Conservation (phyloP, 305 asterid genomes). For the Vinca major region DNA sequence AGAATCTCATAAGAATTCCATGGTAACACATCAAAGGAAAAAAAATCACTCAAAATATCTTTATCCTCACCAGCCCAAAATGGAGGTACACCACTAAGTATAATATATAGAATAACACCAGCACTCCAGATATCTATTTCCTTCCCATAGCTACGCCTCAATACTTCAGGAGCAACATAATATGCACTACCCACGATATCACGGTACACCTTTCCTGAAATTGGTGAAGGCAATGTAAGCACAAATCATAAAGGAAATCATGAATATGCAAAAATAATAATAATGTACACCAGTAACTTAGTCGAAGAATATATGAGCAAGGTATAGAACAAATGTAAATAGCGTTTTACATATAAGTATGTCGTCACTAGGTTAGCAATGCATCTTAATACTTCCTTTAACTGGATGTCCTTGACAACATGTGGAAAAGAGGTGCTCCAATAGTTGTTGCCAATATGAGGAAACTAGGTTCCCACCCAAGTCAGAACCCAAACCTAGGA, state of each 20-base stretch:
- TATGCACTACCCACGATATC: slow-evolving; percentile 88
- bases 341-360: background rate
- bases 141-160: slow-evolving; percentile 71
- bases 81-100: slow-evolving; percentile 86
- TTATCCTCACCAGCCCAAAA: slow-evolving; percentile 74
- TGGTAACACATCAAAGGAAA: background rate
- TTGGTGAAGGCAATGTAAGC: slow-evolving; percentile 12
- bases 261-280: background rate
- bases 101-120: slow-evolving; percentile 77
- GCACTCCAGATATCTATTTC: slow-evolving; percentile 91
- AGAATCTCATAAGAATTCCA: background rate
- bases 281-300: background rate
- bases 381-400: background rate
- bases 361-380: background rate
- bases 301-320: background rate
- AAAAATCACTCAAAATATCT: background rate
- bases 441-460: background rate
- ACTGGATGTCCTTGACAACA: background rate
- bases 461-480: background rate
- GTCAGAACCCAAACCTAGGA: background rate
- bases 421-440: background rate
- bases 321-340: background rate
- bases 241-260: slow-evolving; percentile 1
- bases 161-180: slow-evolving; percentile 84
- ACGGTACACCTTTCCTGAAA: slow-evolving; percentile 65